Base-by-base conservation (phyloP, 768 basidiomycete genomes). In the Calocera viscosa region DNA sequence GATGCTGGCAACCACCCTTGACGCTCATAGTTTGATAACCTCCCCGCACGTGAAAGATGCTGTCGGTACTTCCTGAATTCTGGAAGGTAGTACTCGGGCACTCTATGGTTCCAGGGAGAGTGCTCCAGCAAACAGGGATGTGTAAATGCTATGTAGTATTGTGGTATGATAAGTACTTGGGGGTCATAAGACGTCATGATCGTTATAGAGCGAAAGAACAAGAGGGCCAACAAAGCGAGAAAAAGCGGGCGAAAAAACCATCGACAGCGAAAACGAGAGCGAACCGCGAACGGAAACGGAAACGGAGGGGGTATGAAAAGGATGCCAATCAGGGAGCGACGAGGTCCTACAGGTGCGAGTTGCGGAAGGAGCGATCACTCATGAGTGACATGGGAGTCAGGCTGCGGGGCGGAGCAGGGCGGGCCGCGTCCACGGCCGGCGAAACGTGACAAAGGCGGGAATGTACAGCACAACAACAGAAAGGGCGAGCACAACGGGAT, bases 101-200 rank as follows among this genome's bases (percentile, higher is more conserved):
- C n/a, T n/a, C n/a, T n/a, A n/a, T n/a, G n/a, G n/a, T n/a, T n/a
- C n/a, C n/a, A n/a, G n/a, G n/a, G n/a, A n/a, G n/a, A n/a, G n/a
- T n/a, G n/a, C n/a, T n/a, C n/a, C n/a, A n/a, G n/a, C 39, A 47
- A 5, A 19, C 8, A 47, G 19, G 43, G 7, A 47, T 47, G 19
- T 19, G 43, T 3, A 47, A 24, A 47, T 47, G 43, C 43, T 19
- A 47, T 47, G 24, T 47, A 24, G 43, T 47, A 47, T 47, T 47
- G 43, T 47, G 43, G 43, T 47, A 47, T 47, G 43, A 47, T 47
- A 47, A 47, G 43, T 47, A 47, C 43, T 47, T 47, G 43, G 43
- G 43, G 43, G 43, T 47, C 43, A 47, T 47, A 17, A 24, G 3
- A 47, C 8, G 43, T 47, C 43, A 19, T 47, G 43, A 47, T 47